Evolutionary conservation across 2,329 filamentous ascomycete genomes (phyloP), one percentile per base, ranked within the genome.

Genomic region (Colletotrichum tabaci): DNA sequence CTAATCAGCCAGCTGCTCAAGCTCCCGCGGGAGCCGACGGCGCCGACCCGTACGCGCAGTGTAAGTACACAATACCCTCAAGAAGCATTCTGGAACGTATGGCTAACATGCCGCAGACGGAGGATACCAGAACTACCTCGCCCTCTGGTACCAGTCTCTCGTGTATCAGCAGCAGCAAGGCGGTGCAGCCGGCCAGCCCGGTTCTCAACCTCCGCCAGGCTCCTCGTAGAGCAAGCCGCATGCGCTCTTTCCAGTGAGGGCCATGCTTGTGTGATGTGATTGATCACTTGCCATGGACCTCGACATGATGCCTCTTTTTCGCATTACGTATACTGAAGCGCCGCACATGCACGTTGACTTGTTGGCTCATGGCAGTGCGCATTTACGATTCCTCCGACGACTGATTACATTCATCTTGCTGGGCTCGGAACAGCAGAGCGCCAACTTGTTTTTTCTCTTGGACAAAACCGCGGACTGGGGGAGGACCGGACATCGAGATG

Each of bases 41-140:
- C 60, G 85, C 86, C 67, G 93, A 94, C 77, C 91, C 92, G 1
- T 96, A 96, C 82, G 94, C 94, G 68, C 87, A 91, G 68, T 96
- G 90, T 91, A 85, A 85, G 89, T 84, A 12, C 68, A 66, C 56
- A 65, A 23, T 15, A 30, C 49, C 10, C n/a, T 15, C 42, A 12
- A 26, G 21, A 18, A 13, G 15, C 35, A 42, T 64, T 10, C 30
- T 26, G 15, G 12, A 50, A 56, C 23, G 30, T 49, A 74, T 73
- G 75, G 9, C 80, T 80, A 74, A 79, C 64, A n/a, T 38, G 16
- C 30, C n/a, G 9, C 73, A 91, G 90, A 95, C 82, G 94, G 94
- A 75, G 94, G 94, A 72, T 96, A 96, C 81, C 89, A 95, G 76
- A 92, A 92, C 76, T 96, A 96, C 79, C 83, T 94, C 71, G 90